These are phyloP conservation scores for Alloascoidea hylecoeti DNA, from an alignment of 805 yeast genomes.

Conservation along the genomic window DNA sequence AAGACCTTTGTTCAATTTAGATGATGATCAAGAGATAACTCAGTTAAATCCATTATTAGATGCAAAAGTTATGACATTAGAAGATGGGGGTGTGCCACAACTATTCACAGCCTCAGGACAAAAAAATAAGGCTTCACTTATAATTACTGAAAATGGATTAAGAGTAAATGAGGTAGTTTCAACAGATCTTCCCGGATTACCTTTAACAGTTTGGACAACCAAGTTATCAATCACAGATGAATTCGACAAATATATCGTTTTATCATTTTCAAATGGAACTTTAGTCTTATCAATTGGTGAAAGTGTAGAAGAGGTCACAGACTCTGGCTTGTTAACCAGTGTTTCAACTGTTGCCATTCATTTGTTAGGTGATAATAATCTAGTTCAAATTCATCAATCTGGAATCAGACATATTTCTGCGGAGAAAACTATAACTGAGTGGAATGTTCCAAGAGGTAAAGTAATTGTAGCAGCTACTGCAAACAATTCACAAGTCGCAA, in stretches of 20 bases:
- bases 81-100: conserved; percentile 22
- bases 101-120: conserved; percentile 28
- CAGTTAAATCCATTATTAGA: conserved; percentile 37
- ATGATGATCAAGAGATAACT: conserved; percentile 29
- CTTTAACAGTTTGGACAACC: conserved; percentile 54
- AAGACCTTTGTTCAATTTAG: conserved; percentile 34
- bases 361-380: conserved; percentile 46
- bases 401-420: conserved; percentile 49
- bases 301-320: conserved; percentile 59
- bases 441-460: conserved; percentile 78
- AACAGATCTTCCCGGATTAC: conserved; percentile 58
- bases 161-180: conserved; percentile 50
- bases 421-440: conserved; percentile 24
- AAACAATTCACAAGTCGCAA: conserved; percentile 51
- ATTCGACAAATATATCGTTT: conserved; percentile 48
- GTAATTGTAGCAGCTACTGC: conserved; percentile 43
- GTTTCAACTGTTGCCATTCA: conserved; percentile 55
- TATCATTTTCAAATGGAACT: conserved; percentile 54
- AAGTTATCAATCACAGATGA: conserved; percentile 27
- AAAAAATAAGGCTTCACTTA: conserved; percentile 27
- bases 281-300: conserved; percentile 69
- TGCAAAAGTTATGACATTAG: conserved; percentile 19
- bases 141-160: conserved; percentile 40
- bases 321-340: conserved; percentile 41
- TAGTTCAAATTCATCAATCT: conserved; percentile 59